Evolutionary conservation across 2,329 filamentous ascomycete species (phyloP).

Genomic region (Colletotrichum sansevieriae): DNA sequence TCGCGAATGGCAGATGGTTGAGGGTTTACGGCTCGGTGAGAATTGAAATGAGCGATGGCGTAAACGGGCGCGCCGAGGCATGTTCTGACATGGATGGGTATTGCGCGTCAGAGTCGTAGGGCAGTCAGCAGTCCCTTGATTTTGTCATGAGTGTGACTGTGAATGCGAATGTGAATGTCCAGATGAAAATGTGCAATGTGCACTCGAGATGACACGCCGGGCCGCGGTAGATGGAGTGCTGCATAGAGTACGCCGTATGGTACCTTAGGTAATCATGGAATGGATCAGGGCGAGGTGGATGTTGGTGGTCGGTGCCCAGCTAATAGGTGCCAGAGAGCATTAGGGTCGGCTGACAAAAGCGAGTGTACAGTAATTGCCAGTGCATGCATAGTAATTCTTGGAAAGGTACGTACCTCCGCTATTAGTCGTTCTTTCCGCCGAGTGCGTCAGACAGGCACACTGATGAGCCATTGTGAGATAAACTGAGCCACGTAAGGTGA

Average conservation of each 20-base stretch:
- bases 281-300: background rate
- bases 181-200: constrained; percentile 18
- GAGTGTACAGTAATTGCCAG: constrained; percentile 14
- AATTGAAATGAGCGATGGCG: constrained; percentile 8
- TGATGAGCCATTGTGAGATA: background rate
- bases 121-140: background rate
- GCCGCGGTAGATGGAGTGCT: background rate
- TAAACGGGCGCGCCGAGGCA: constrained; percentile 16
- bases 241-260: too few relatives aligned
- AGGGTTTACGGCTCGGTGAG: background rate
- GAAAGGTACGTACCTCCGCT: constrained; percentile 23
- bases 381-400: background rate
- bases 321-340: too few relatives aligned
- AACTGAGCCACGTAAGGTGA: background rate
- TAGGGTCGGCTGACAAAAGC: too few relatives aligned
- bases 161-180: background rate
- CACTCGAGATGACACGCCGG: constrained; percentile 17
- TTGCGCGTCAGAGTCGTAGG: background rate
- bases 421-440: constrained; percentile 8
- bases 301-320: constrained; percentile 8
- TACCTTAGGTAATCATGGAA: background rate
- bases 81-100: background rate
- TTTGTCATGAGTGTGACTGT: background rate
- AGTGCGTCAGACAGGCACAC: constrained; percentile 35
- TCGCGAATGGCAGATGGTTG: background rate